Evolutionary conservation across 2,329 filamentous ascomycete genomes (phyloP), one percentile per base, ranked within the genome.

Genomic region (Didymella pinodella): DNA sequence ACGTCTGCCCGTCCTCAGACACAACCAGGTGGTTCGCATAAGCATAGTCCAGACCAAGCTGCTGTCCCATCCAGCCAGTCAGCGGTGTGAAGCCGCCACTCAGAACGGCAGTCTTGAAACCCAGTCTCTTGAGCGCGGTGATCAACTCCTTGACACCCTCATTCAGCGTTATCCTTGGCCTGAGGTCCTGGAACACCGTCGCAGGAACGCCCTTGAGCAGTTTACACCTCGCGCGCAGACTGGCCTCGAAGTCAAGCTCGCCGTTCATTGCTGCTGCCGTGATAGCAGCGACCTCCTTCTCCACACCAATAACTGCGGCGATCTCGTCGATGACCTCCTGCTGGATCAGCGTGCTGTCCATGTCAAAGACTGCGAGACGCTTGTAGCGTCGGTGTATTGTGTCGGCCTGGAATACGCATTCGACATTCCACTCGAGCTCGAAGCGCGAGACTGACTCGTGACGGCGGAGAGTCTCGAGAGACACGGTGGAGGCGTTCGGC

Each of bases 251-350:
- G 76, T 97, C 93, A 34, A 98, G 83, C 80, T 98, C 93, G 60
- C 95, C 95, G 66, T 94, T 89, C 95, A 99, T 99, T 34, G 95
- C 94, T 32, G 93, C 90, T 59, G 90, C 89, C 0, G 95, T 99
- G 67, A 99, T 98, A 69, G 89, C 84, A 10, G 92, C 90, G 38
- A 99, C 94, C 69, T 91, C 83, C 52, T 88, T 88, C 68, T 92
- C 88, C n/a, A 96, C 85, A 51, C 92, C 91, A 2, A 97, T 87
- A 36, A 90, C 90, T 53, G 90, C 88, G 4, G 95, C 95, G 56
- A 99, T 89, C 70, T 98, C 88, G 77, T 99, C 95, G 74, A 99
- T 98, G 61, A 97, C 93, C 80, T 99, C 95, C 77, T 99, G 93
- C 53, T 94, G 90, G 75, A 99, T 98, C 60, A 99, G 85, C 0